Conservation (phyloP, 2,329 filamentous ascomycete genomes). For the Penicillium brasilianum region DNA sequence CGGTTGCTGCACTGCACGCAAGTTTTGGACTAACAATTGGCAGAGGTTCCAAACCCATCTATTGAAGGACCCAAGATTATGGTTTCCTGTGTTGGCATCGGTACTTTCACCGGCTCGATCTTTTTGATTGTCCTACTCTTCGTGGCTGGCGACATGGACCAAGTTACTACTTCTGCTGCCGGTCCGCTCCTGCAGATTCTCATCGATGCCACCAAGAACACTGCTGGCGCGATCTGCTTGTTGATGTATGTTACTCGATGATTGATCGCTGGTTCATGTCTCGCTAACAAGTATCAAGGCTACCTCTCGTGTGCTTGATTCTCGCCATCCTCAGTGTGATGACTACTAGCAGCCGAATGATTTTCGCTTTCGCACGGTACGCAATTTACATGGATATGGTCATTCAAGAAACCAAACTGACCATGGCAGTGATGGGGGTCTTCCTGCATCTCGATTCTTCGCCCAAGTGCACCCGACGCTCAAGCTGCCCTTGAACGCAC, state of each 20-base stretch:
- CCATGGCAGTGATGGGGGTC: constrained; percentile 63
- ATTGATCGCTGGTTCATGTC: neutral
- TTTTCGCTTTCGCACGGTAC: constrained; percentile 42
- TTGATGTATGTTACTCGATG: constrained; percentile 54
- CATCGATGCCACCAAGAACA: constrained; percentile 65
- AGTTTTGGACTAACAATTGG: neutral
- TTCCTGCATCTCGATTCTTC: constrained; percentile 65
- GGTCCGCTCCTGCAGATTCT: constrained; percentile 68
- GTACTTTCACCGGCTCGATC: constrained; percentile 65
- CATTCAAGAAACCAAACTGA: neutral
- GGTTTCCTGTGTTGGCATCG: constrained; percentile 67
- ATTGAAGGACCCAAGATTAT: constrained; percentile 68
- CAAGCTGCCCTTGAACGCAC: constrained; percentile 68
- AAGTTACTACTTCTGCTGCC: constrained; percentile 59
- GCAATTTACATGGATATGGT: neutral
- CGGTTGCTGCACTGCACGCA: neutral
- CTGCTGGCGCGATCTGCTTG: constrained; percentile 65
- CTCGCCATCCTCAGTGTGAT: constrained; percentile 42
- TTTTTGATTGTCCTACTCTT: constrained; percentile 68
- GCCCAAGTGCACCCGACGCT: constrained; percentile 65
- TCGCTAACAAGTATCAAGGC: constrained; percentile 29
- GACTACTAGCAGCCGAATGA: constrained; percentile 45
- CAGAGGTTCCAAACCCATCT: constrained; percentile 48
- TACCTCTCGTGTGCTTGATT: constrained; percentile 40
- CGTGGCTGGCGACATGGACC: constrained; percentile 61